Evolutionary conservation across 2,329 filamentous ascomycete genomes (phyloP).

Genomic region (Aureobasidium lini): DNA sequence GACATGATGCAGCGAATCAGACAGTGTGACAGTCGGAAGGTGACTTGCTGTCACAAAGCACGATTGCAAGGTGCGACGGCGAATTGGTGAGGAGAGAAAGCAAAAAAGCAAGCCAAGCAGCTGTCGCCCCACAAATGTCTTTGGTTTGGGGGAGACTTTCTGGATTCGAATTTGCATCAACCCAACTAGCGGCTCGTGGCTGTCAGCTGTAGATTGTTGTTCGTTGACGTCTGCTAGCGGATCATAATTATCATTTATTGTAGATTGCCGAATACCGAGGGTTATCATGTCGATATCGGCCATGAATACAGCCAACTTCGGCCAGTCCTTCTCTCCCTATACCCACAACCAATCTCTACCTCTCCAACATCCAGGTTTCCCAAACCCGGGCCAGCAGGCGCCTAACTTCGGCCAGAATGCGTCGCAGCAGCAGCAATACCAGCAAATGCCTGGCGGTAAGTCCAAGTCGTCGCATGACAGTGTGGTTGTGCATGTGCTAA

Average conservation of each 20-base stretch:
- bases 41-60: not conserved
- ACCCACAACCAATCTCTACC: conserved; percentile 36
- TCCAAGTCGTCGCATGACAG: conserved; percentile 10
- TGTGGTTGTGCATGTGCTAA: not conserved
- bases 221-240: conserved; percentile 10
- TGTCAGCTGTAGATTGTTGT: not conserved
- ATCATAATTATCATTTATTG: not conserved
- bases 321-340: conserved; percentile 10
- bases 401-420: conserved; percentile 3
- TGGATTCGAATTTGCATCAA: not conserved
- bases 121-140: not conserved
- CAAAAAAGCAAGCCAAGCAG: not conserved
- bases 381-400: not conserved
- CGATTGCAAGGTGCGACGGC: not conserved
- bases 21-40: not conserved
- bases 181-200: conserved; percentile 9
- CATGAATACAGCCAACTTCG: not conserved
- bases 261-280: conserved; percentile 7
- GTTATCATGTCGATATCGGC: not conserved
- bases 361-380: conserved; percentile 31
- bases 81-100: not conserved
- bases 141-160: not conserved
- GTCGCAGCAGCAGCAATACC: conserved; percentile 20
- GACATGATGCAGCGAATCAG: conserved; percentile 5
- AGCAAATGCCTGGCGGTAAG: conserved; percentile 23